Evolutionary conservation across 1,139 yeast genomes (phyloP), one percentile per base, ranked within the genome.

Genomic region (Yarrowia galli): DNA sequence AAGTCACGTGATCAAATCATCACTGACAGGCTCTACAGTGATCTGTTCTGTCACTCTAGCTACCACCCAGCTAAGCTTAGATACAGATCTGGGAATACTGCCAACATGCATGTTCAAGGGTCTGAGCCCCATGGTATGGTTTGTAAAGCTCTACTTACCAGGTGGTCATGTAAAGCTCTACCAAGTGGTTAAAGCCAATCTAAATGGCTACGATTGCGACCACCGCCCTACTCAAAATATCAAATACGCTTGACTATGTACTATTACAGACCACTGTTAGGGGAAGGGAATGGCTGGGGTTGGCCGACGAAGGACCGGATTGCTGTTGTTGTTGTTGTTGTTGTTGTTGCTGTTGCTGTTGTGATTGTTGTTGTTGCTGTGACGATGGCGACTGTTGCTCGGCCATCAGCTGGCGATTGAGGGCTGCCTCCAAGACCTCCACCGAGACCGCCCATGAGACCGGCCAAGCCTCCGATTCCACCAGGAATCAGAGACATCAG

Each of bases 401-500:
- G 61, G 13, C 36, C 36, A 3, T 40, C 46, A n/a, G 36, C 20
- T 7, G 64, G 51, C 20, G 51, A 43, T 20, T 23, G 51, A 9
- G 20, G 42, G 12, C 63, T 38, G 12, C 51, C 64, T n/a, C 64
- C 64, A 4, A 58, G 51, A n/a, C 63, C 48, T 10, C 51, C 64
- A 12, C 64, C 64, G 2, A 58, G 51, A 10, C 64, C 64, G 5
- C 64, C 64, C 64, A 58, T 58, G 2, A 58, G 51, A 2, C 64
- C 64, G 15, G 64, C 64, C 51, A 58, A 38, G 7, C 64, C 64
- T 16, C 64, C 64, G 8, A 58, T 58, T n/a, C 64, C 64, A 16
- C 64, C 64, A 18, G 64, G 64, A 28, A 58, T 58, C 36, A 58
- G 40, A 28, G 64, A 58, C 64, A 58, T 58, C 9, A 58, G 51